Evolutionary conservation across 768 basidiomycete genomes (phyloP).

Genomic region (Brasilioporus rufonigricans): DNA sequence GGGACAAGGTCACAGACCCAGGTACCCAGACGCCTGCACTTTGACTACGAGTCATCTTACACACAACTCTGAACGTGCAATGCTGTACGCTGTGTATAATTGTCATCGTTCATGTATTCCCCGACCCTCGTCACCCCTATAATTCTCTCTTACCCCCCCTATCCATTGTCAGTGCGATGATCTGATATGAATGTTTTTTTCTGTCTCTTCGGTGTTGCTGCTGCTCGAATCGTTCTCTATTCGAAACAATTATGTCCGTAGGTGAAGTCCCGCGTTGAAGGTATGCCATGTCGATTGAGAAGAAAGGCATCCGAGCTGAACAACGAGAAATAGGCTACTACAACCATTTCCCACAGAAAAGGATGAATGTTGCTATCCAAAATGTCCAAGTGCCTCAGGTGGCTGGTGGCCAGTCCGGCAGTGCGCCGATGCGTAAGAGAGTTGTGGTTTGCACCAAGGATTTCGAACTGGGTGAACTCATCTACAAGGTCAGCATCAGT

Average conservation of each 20-base stretch:
- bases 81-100: conserved; percentile 32
- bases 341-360: conserved; percentile 70
- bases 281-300: conserved; percentile 48
- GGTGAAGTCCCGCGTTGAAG: conserved; percentile 70
- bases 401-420: conserved; percentile 9
- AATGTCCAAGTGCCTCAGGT: conserved; percentile 26
- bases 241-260: conserved; percentile 31
- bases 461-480: conserved; percentile 65
- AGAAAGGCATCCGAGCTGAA: conserved; percentile 15
- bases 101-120: conserved; percentile 26
- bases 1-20: conserved; percentile 84
- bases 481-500: conserved; percentile 59
- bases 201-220: conserved; percentile 23
- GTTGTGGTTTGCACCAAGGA: conserved; percentile 65
- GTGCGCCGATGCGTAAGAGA: conserved; percentile 40
- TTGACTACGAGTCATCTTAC: conserved; percentile 32
- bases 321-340: conserved; percentile 60
- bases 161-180: conserved; percentile 29
- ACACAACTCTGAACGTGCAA: conserved; percentile 28
- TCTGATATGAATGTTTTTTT: conserved; percentile 61
- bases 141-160: conserved; percentile 19
- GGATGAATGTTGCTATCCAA: conserved; percentile 65
- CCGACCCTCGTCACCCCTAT: conserved; percentile 14
- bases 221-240: conserved; percentile 6
- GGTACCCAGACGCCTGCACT: conserved; percentile 52